A percentile compares a stretch with the other conserved stretches of the same genome.
These are phyloP conservation scores for Aeschynomene evenia DNA, from an alignment of 306 rosid genomes.

Conservation along the genomic window DNA sequence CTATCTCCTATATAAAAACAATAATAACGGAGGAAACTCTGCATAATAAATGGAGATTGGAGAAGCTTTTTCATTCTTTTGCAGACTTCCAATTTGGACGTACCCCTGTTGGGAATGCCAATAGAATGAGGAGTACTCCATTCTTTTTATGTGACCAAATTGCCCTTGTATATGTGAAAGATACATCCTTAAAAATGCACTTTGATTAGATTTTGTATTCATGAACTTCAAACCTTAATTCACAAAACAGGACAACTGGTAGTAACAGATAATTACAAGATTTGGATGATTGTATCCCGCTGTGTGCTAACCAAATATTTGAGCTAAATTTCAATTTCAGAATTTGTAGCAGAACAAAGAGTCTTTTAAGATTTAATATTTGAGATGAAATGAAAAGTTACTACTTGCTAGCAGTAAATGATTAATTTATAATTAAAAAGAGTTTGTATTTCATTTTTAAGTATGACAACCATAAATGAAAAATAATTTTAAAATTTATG, in stretches of 20 bases:
- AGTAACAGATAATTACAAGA: background rate
- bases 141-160: constrained; percentile 5
- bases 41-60: constrained; percentile 2
- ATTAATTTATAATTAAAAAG: too few relatives aligned
- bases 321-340: too few relatives aligned
- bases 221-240: background rate
- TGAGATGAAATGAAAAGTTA: too few relatives aligned
- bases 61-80: constrained; percentile 27
- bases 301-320: background rate
- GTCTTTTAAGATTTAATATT: too few relatives aligned
- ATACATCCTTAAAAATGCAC: background rate
- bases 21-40: background rate
- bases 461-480: too few relatives aligned
- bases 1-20: background rate
- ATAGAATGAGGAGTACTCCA: background rate
- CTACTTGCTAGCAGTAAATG: too few relatives aligned
- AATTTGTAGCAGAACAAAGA: too few relatives aligned
- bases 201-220: background rate
- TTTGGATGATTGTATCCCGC: background rate
- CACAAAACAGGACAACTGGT: background rate
- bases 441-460: too few relatives aligned
- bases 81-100: constrained; percentile 23
- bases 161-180: background rate
- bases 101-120: background rate
- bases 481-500: too few relatives aligned